Conservation (phyloP, 352 stramenopile species). For the Globisporangium irregulare region DNA sequence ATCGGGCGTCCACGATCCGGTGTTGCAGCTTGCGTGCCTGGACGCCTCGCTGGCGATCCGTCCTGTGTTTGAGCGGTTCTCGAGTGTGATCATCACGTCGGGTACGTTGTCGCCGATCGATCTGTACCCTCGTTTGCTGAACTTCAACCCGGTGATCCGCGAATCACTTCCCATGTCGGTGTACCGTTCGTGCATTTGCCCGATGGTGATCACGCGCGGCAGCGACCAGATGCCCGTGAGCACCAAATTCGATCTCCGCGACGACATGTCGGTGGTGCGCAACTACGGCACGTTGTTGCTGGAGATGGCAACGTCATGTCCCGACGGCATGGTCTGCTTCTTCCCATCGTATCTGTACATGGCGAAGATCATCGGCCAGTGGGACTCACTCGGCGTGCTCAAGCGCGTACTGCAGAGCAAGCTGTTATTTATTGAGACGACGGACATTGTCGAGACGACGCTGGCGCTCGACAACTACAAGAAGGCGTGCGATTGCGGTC, state of each 20-base stretch:
- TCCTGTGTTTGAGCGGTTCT: constrained; percentile 96
- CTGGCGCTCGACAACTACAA: constrained; percentile 99
- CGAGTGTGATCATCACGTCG: constrained; percentile 87
- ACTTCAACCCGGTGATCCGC: constrained; percentile 96
- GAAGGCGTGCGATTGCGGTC: constrained; percentile 93
- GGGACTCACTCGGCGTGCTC: constrained; percentile 91
- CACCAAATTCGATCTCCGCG: constrained; percentile 91
- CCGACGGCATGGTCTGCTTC: constrained; percentile 99
- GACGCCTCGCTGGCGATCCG: constrained; percentile 98
- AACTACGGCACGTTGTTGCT: constrained; percentile 97
- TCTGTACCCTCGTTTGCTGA: constrained; percentile 97
- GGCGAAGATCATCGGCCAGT: constrained; percentile 98
- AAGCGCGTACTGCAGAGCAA: constrained; percentile 96
- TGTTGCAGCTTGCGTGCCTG: constrained; percentile 95
- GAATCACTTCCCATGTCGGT: constrained; percentile 98
- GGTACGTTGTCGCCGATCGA: constrained; percentile 99
- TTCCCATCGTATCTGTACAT: constrained; percentile 99
- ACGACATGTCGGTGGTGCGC: constrained; percentile 90
- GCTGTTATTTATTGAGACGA: constrained; percentile 99
- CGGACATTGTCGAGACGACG: constrained; percentile 99
- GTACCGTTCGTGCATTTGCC: constrained; percentile 97
- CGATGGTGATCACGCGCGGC: constrained; percentile 96
- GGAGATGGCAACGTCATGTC: constrained; percentile 92
- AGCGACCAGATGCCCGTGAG: constrained; percentile 96
- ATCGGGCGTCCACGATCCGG: constrained; percentile 71